Evolutionary conservation across 1,284 basidiomycete genomes (phyloP).

Genomic region (Trametes polyzona): DNA sequence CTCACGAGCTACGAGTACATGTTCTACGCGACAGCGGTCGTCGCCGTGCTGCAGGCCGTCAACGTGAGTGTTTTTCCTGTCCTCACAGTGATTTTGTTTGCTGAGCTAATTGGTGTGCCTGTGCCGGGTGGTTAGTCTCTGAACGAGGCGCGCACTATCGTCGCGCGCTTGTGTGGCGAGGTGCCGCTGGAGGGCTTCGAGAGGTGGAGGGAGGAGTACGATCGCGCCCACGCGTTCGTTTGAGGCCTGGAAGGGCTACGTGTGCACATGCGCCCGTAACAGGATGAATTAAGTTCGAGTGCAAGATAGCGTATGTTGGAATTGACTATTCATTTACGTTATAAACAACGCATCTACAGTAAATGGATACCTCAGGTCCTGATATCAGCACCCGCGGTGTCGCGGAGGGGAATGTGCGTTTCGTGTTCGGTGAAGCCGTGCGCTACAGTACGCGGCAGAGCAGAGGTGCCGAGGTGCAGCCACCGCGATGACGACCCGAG

Average conservation of each 20-base stretch:
- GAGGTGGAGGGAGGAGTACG: slow-evolving; percentile 42
- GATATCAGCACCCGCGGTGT: no score
- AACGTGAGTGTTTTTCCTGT: slow-evolving; percentile 36
- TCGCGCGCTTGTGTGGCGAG: slow-evolving; percentile 49
- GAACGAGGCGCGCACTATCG: slow-evolving; percentile 47
- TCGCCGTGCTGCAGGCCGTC: slow-evolving; percentile 49
- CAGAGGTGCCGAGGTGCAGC: no score
- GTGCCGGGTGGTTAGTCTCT: slow-evolving; percentile 37
- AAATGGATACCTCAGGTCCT: not conserved
- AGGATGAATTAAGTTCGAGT: no score
- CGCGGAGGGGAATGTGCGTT: no score
- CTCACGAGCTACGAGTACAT: slow-evolving; percentile 44
- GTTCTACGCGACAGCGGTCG: slow-evolving; percentile 49
- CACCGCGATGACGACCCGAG: no score
- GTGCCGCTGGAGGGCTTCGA: slow-evolving; percentile 49
- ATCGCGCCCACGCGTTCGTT: slow-evolving; percentile 24
- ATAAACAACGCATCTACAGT: no score
- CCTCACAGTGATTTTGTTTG: not conserved
- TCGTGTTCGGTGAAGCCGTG: no score
- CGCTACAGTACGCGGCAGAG: no score
- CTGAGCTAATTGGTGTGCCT: not conserved
- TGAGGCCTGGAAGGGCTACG: not conserved
- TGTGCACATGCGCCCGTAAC: no score
- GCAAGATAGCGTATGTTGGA: no score
- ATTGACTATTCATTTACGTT: no score